Evolutionary conservation across 2,329 filamentous ascomycete species (phyloP), one percentile per base, ranked within the genome.

Genomic region (Phoma sp.): DNA sequence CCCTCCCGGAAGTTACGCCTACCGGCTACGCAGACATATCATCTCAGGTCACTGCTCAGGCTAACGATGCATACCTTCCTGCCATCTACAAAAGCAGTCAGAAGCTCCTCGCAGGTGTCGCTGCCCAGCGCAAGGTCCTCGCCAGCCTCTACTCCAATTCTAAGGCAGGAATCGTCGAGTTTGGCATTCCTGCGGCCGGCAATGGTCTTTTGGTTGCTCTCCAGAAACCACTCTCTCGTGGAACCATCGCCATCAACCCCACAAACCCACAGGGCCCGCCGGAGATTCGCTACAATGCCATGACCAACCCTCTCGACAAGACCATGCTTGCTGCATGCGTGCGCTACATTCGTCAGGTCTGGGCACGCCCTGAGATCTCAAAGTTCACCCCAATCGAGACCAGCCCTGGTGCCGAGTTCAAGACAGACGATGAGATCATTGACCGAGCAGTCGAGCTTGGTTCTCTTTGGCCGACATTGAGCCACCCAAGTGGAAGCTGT

Each of bases 191-290:
- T 13, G 65, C 67, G 23, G 61, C 67, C 27, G 72, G 62, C 24
- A 62, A 42, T 10, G 60, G 47, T 40, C 49, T 59, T 18, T 62
- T 69, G 27, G 65, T 69, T 25, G 60, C 64, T 6, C 57, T 76
- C 10, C 63, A 76, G 48, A 73, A 75, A 47, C 76, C 76, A 2
- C 64, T 76, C 11, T 33, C 81, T 73, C 25, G 79, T 4, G 77
- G 74, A 4, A 68, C 70, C 14, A 62, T 71, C 41, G 60, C 43
- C 32, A 54, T 71, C 40, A 61, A 71, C 45, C 62, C 69, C 1
- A 10, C 50, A 9, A 58, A 70, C 39, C 67, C 68, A 4, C 69
- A 70, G 1, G 69, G 64, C 11, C 58, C 65, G 4, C 58, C 66
- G 1, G 66, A 55, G 13, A 59, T 68, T 22, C 63, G 68, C 13